phyloP scores from a whole-genome alignment of 345 rosid species.

The Lumnitzera racemosa region DNA sequence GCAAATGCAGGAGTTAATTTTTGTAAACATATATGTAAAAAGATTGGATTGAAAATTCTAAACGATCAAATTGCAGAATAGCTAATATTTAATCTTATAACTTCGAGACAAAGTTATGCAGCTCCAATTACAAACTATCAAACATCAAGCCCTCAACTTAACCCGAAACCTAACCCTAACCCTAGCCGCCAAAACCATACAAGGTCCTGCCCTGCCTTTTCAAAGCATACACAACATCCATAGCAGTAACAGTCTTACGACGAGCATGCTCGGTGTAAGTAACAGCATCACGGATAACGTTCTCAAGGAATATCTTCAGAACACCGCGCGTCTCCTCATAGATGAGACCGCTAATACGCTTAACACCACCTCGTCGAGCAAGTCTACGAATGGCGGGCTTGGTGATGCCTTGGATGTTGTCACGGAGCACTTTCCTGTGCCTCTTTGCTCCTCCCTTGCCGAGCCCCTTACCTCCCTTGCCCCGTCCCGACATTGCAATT shows the following conservation, averaged over 20 bases:
- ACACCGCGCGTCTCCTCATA: slow-evolving; percentile 14
- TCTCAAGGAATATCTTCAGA: slow-evolving; percentile 17
- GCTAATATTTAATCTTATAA: too few species aligned
- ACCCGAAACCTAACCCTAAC: background rate
- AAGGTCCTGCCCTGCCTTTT: slow-evolving; percentile 19
- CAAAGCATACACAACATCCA: slow-evolving; percentile 17
- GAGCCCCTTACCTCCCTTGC: slow-evolving; percentile 22
- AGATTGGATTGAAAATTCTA: too few species aligned
- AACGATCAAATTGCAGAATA: too few species aligned
- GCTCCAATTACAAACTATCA: background rate
- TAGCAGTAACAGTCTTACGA: slow-evolving; percentile 14
- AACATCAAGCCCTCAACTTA: background rate
- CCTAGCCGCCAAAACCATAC: slow-evolving; percentile 11
- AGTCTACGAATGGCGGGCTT: slow-evolving; percentile 18
- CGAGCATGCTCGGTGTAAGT: slow-evolving; percentile 16
- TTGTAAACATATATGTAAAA: too few species aligned
- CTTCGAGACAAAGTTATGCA: too few species aligned
- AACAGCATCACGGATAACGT: slow-evolving; percentile 15
- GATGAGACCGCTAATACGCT: slow-evolving; percentile 30
- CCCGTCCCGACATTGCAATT: slow-evolving; percentile 15
- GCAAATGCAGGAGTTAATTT: too few species aligned
- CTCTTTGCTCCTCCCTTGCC: slow-evolving; percentile 26
- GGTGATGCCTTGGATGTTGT: slow-evolving; percentile 29
- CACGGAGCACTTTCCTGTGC: slow-evolving; percentile 24
- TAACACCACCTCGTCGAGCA: slow-evolving; percentile 22